Evolutionary conservation across 371 early-diverging fungal species (phyloP).

Genomic region (Chytridiales sp.): DNA sequence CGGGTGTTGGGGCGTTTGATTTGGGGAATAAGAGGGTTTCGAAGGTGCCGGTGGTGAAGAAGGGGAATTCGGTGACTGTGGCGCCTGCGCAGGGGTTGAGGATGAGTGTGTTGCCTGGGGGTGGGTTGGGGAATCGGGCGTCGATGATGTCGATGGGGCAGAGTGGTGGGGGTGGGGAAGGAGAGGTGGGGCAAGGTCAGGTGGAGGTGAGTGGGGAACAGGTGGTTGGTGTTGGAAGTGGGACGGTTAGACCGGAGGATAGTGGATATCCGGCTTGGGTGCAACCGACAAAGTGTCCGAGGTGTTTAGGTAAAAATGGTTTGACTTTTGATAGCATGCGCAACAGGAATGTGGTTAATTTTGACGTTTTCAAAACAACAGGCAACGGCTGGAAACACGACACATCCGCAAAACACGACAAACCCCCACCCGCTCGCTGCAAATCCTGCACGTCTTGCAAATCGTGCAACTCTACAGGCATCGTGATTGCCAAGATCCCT

Average conservation of each 20-base stretch:
- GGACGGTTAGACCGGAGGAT: neutral
- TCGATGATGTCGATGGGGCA: neutral
- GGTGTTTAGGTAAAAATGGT: slow-evolving; percentile 25
- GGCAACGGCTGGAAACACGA: slow-evolving; percentile 29
- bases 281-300: slow-evolving; percentile 24
- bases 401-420: slow-evolving; percentile 33
- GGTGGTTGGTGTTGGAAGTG: neutral
- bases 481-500: slow-evolving; percentile 28
- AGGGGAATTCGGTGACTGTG: neutral
- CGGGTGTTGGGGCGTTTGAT: neutral
- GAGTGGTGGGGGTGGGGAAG: neutral
- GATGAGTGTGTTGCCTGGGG: no score
- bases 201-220: neutral
- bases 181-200: slow-evolving; percentile 1
- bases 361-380: neutral
- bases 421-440: slow-evolving; percentile 24
- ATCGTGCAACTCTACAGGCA: slow-evolving; percentile 31
- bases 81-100: neutral
- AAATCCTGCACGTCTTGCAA: slow-evolving; percentile 37
- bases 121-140: neutral
- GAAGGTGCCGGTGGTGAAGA: neutral
- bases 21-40: slow-evolving; percentile 1
- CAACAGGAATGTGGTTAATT: no score
- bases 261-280: slow-evolving; percentile 4
- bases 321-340: neutral